These are phyloP conservation scores for Neofusicoccum cordaticola DNA, from an alignment of 2,329 filamentous ascomycete species.

Conservation along the genomic window DNA sequence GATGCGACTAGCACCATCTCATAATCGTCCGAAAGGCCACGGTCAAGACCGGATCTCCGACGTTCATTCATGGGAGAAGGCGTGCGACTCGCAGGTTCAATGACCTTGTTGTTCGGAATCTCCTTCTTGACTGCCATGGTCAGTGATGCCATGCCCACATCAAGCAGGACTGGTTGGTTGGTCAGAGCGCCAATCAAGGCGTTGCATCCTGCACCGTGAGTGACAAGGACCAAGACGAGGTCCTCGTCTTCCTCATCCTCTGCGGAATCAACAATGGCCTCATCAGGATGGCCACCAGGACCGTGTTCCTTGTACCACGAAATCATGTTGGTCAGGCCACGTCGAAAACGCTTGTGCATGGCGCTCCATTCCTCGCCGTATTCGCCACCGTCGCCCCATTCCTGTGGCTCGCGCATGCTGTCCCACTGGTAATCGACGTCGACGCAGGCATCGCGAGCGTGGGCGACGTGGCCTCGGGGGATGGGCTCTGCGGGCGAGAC, in stretches of 20 bases:
- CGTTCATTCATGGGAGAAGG: constrained; percentile 31
- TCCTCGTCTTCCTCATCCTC: constrained; percentile 55
- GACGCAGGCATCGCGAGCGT: constrained; percentile 82
- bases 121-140: constrained; percentile 66
- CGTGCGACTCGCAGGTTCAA: constrained; percentile 13
- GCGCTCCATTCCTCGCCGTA: constrained; percentile 92
- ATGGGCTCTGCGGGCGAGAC: constrained; percentile 78
- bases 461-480: constrained; percentile 81
- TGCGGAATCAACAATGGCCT: constrained; percentile 25
- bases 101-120: constrained; percentile 25
- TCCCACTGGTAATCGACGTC: constrained; percentile 96
- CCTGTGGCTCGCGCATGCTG: constrained; percentile 72
- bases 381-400: constrained; percentile 84
- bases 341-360: constrained; percentile 89
- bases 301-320: constrained; percentile 71
- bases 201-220: constrained; percentile 94
- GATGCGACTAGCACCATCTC: constrained; percentile 73
- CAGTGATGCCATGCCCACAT: constrained; percentile 85
- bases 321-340: constrained; percentile 73
- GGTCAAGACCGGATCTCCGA: constrained; percentile 41
- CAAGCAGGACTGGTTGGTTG: constrained; percentile 84
- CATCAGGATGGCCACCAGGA: constrained; percentile 37
- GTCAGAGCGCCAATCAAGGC: constrained; percentile 89
- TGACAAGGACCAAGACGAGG: constrained; percentile 80
- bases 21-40: constrained; percentile 58